Base-by-base conservation (phyloP, 2,329 filamentous ascomycete genomes). In the Penicillium occitanis region DNA sequence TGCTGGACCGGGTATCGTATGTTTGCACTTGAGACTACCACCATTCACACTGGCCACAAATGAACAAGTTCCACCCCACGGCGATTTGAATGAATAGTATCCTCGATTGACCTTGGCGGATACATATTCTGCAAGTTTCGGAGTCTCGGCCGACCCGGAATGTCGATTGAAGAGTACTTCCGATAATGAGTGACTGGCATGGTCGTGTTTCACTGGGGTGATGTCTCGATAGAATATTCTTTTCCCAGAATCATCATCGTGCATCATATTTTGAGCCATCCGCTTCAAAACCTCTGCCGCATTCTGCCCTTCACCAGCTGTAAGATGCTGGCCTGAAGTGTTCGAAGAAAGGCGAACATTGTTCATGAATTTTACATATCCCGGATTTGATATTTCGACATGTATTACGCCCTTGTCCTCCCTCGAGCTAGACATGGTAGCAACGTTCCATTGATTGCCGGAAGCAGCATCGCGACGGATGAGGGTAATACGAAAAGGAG, bases 41-140 rank as follows among this genome's bases (percentile, higher is more conserved):
- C 94, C 93, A 51, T 87, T 89, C 65, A 88, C 84, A 44, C 91
- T 90, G 0, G 93, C 95, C 17, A 87, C 84, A 77, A 98, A 98
- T 68, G 93, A 91, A 79, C 94, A 98, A 50, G 86, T 86, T 17
- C 92, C 91, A 68, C 92, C 88, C 94, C 94, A 98, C 0, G 93
- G 93, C 50, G 91, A 95, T 22, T 83, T 80, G 74, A 97, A 97
- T 0, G 88, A 86, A 77, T 96, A 96, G 19, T 84, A 73, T 35
- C 75, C 78, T 65, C 76, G 77, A 64, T 76, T 78, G 50, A 77
- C 69, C 65, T 74, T 78, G 33, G 73, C 55, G 37, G 37, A 66
- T 50, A 58, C 62, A 22, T 42, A 46, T 51, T 64, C 42, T 8
- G 62, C 28, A n/a, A 67, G 5, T 58, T 57, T 64, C 5, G 62